These are phyloP conservation scores for Blastobotrys arbuscula DNA, from an alignment of 1,139 yeast species.

Conservation along the genomic window DNA sequence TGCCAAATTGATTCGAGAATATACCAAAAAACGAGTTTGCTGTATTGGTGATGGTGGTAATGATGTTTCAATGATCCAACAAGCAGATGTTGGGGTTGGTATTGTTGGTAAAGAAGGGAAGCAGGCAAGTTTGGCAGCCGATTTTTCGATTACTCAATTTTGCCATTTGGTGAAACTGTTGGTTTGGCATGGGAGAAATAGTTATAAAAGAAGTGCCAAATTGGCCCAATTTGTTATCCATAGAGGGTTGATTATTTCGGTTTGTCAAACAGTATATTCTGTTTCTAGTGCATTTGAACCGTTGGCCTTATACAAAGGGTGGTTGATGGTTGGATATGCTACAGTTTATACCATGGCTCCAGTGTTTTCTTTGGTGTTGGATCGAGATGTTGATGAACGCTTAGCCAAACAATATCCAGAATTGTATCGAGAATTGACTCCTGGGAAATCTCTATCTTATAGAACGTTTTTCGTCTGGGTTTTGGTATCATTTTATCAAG, in stretches of 20 bases:
- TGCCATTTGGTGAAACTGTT: constrained; percentile 80
- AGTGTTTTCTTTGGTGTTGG: constrained; percentile 87
- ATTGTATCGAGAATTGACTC: constrained; percentile 83
- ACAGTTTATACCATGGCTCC: constrained; percentile 98
- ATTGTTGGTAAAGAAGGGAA: constrained; percentile 98
- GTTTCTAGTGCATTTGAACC: constrained; percentile 87
- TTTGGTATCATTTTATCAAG: constrained; percentile 80
- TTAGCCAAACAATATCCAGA: constrained; percentile 91
- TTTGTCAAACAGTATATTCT: constrained; percentile 94
- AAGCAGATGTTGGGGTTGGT: constrained; percentile 98
- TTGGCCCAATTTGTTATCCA: constrained; percentile 94
- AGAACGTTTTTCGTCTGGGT: constrained; percentile 91
- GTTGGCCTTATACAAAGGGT: constrained; percentile 88
- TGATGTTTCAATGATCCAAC: constrained; percentile 98
- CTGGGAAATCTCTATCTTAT: constrained; percentile 80
- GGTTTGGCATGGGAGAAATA: constrained; percentile 97
- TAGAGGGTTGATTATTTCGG: constrained; percentile 88
- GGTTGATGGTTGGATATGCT: constrained; percentile 98
- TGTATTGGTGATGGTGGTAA: constrained; percentile 99
- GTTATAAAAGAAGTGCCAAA: constrained; percentile 92
- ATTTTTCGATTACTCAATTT: constrained; percentile 88
- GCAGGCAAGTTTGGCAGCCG: constrained; percentile 97
- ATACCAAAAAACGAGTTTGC: constrained; percentile 85
- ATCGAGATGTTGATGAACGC: constrained; percentile 85
- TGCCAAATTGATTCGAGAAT: constrained; percentile 67